phyloP scores from a whole-genome alignment of 2,329 filamentous ascomycete genomes.

The Claviceps fusiformis region DNA sequence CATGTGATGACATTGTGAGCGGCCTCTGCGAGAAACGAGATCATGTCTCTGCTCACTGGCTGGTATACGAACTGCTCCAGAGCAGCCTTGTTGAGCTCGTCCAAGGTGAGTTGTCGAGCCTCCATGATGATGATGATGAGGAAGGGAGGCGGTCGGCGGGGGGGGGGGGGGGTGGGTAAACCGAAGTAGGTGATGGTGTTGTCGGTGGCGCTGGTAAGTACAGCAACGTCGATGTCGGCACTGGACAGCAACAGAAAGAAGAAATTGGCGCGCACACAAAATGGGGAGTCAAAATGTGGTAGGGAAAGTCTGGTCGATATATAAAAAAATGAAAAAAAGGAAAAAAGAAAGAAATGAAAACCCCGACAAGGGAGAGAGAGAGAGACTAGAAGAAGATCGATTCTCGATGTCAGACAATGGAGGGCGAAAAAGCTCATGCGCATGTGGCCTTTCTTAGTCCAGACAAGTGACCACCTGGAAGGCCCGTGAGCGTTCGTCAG shows the following conservation, averaged over 20 bases:
- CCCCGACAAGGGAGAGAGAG: constrained; percentile 8
- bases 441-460: constrained; percentile 15
- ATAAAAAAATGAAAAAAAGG: constrained; percentile 10
- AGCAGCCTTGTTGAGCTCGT: constrained; percentile 56
- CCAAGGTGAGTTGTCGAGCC: constrained; percentile 32
- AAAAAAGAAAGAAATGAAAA: too few relatives aligned
- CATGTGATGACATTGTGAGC: constrained; percentile 69
- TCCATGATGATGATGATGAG: constrained; percentile 27
- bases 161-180: background rate
- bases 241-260: too few relatives aligned
- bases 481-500: constrained; percentile 21
- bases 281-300: background rate
- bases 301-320: constrained; percentile 3
- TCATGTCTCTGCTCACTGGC: constrained; percentile 64
- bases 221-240: constrained; percentile 4
- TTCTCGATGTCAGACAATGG: constrained; percentile 10
- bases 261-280: background rate
- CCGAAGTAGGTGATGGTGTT: background rate
- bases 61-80: constrained; percentile 71
- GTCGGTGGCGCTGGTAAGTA: too few relatives aligned
- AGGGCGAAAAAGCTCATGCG: constrained; percentile 11
- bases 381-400: constrained; percentile 5
- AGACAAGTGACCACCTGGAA: constrained; percentile 16
- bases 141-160: background rate
- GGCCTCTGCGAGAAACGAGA: constrained; percentile 60